Percentiles rank a stretch among this genome's conserved stretches.
Evolutionary conservation across 116 monocot genomes (phyloP).

Genomic region (Cymodocea nodosa): DNA sequence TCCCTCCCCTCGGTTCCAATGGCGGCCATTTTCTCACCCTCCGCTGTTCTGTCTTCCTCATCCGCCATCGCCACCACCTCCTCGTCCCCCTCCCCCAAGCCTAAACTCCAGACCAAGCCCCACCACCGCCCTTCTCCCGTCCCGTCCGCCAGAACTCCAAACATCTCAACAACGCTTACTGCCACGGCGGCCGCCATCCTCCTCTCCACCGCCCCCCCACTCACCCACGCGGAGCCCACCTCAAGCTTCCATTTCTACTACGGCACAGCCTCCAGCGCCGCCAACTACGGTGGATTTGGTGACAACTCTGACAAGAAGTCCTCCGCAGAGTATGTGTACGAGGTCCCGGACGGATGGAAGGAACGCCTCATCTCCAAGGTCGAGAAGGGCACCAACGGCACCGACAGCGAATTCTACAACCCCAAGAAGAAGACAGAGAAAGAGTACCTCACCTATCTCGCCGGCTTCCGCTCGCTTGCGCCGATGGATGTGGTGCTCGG

Average conservation of each 20-base stretch:
- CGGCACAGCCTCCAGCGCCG: conserved; percentile 92
- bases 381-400: conserved; percentile 98
- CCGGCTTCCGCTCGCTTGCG: conserved; percentile 58
- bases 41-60: conserved; percentile 18
- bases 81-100: conserved; percentile 10
- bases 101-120: conserved; percentile 3
- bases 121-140: conserved; percentile 1
- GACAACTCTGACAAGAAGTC: conserved; percentile 79
- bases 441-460: conserved; percentile 85
- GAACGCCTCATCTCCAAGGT: conserved; percentile 89
- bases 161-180: conserved; percentile 11
- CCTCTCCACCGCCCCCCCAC: conserved; percentile 11
- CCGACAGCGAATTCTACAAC: conserved; percentile 97
- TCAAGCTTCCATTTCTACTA: conserved; percentile 68
- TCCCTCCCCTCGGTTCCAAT: conserved; percentile 1
- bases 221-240: conserved; percentile 13
- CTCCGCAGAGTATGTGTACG: conserved; percentile 87
- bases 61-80: conserved; percentile 6
- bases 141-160: conserved; percentile 1
- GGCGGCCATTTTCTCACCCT: conserved; percentile 26
- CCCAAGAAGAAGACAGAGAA: conserved; percentile 63
- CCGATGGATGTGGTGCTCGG: conserved; percentile 60
- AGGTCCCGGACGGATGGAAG: conserved; percentile 81
- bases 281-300: conserved; percentile 95
- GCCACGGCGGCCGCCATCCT: conserved; percentile 25